Evolutionary conservation across 768 basidiomycete species (phyloP), one percentile per base, ranked within the genome.

Genomic region (Collybia sp.): DNA sequence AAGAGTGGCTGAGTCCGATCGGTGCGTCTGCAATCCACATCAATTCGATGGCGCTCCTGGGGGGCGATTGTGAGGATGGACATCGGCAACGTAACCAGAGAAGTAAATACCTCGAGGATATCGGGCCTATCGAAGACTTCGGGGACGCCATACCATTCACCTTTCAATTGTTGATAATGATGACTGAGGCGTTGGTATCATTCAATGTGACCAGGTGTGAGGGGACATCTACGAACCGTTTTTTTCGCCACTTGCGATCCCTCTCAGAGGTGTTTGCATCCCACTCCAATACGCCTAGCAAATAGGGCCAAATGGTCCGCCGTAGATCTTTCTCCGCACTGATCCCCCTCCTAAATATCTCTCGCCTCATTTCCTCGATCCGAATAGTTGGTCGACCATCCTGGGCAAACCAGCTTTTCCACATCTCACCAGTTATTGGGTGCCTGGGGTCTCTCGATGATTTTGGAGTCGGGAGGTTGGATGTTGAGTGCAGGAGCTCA

Each of bases 1-100:
- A 96, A 98, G 45, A 97, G 73, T 5, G 90, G 83, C 54, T 98
- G 95, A n/a, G 77, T 86, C 32, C 96, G 78, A 64, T 99, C 96
- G 16, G 96, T 99, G 19, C 96, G 79, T 47, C 94, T 84, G 57
- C 96, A 98, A 60, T 98, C 96, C 46, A 99, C 96, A 58, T 98
- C 91, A 55, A 93, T 92, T 18, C 91, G 81, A 65, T 93, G 91
- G n/a, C 88, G 81, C 60, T 93, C 91, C 84, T 85, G 46, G 20
- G 13, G 42, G 17, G 19, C 30, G 17, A 9, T 47, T 16, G 46
- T 47, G 16, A 46, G 46, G 40, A 43, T 30, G 10, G 43, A 38
- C 45, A 45, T n/a, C 30, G 25, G 30, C 45, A 15, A 31, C 10
- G 45, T 39, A 40, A 49, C 6, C 16, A 44, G 32, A 15, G 47